Evolutionary conservation across 495 filamentous ascomycete genomes (phyloP), one percentile per base, ranked within the genome.

Genomic region (Penicillium canariense): DNA sequence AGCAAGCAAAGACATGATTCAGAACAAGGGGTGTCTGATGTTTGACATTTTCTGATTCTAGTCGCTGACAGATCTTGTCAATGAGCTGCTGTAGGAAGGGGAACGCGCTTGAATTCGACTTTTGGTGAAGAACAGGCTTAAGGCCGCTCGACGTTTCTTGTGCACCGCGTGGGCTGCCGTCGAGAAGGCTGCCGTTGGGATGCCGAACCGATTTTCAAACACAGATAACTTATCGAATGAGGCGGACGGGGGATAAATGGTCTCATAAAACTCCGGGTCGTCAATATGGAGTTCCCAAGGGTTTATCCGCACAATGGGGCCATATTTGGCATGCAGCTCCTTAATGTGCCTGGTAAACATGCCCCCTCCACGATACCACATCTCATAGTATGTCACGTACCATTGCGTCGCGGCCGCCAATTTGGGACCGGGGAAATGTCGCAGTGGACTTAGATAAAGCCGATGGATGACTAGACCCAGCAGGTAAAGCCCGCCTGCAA

Each of bases 341-440:
- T 10, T 2, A 10, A 18, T 18, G 28, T 45, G 15, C 45, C 45
- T 4, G 39, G 25, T 57, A 51, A 35, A 60, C 59, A 35, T 61
- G 44, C 47, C 66, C 34, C 17, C 55, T 28, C 2, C 46, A 40
- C 3, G 38, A 36, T 59, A 50, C 45, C 50, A 50, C 8, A 64
- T 36, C 38, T 71, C 68, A 45, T 63, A 71, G 45, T 32, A 32
- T 68, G 68, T 54, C 49, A 70, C 67, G 48, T 72, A 68, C 65
- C 62, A 72, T 40, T 67, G 56, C 3, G 67, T 70, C 15, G 57
- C 40, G 14, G 54, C 60, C 2, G 69, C 68, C 44, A 72, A 52
- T 36, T 63, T 63, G 2, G 69, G 69, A 5, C 69, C 69, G 10
- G 69, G 69, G 23, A 70, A 60, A 23, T 58, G 52, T 20, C 62